These are phyloP conservation scores for Suillus subaureus DNA, from an alignment of 768 basidiomycete species.

Conservation along the genomic window DNA sequence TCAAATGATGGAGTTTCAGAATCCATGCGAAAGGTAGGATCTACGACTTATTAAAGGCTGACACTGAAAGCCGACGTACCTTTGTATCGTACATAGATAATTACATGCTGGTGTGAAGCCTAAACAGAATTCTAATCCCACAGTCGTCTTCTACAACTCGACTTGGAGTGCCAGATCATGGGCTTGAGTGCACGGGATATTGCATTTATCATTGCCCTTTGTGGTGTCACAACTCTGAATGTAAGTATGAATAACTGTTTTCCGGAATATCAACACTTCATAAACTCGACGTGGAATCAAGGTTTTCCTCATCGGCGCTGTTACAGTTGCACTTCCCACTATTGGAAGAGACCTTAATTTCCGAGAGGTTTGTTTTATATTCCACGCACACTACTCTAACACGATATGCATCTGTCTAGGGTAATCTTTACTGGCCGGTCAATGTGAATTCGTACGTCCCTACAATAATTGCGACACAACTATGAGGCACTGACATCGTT, in stretches of 20 bases:
- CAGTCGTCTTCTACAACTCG: neutral
- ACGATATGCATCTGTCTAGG: slow-evolving; percentile 3
- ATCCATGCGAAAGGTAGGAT: neutral
- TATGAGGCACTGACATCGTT: neutral
- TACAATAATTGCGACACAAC: neutral
- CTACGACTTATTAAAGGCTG: neutral
- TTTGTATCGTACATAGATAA: neutral
- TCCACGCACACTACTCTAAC: neutral
- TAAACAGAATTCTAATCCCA: neutral
- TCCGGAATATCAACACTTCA: neutral
- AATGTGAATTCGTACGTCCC: slow-evolving; percentile 27
- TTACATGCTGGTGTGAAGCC: neutral
- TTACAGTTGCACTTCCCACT: slow-evolving; percentile 30
- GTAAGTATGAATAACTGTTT: slow-evolving; percentile 8
- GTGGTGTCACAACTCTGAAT: slow-evolving; percentile 29
- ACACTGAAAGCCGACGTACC: neutral
- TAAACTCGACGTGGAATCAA: slow-evolving; percentile 3
- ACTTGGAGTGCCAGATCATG: neutral
- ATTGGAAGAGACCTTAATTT: slow-evolving; percentile 29
- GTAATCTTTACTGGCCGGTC: slow-evolving; percentile 28
- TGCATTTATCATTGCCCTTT: slow-evolving; percentile 22
- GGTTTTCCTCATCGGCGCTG: slow-evolving; percentile 28
- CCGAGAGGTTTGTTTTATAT: slow-evolving; percentile 16
- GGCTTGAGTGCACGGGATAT: slow-evolving; percentile 15
- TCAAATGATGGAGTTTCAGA: neutral